These are phyloP conservation scores for Lippia alba DNA, from an alignment of 305 asterid genomes.

Conservation along the genomic window DNA sequence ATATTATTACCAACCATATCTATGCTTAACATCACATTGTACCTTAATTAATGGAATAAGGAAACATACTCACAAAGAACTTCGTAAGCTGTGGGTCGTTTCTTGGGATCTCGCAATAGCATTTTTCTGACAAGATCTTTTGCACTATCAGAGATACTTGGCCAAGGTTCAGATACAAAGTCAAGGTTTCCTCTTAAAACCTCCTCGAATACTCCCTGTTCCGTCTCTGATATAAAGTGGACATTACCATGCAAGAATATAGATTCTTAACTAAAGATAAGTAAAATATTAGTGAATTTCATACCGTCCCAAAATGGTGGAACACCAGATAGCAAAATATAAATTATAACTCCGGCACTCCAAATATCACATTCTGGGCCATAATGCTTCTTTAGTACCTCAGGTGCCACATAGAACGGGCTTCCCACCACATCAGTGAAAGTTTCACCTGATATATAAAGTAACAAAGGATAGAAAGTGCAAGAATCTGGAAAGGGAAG, in stretches of 20 bases:
- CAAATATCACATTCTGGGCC: slow-evolving; percentile 91
- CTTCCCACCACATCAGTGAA: slow-evolving; percentile 87
- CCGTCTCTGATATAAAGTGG: slow-evolving; percentile 47
- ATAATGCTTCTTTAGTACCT: slow-evolving; percentile 75
- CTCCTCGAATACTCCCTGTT: slow-evolving; percentile 64
- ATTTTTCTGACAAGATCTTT: slow-evolving; percentile 74
- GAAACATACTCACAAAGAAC: slow-evolving; percentile 65
- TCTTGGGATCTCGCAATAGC: slow-evolving; percentile 58
- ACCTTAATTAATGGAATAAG: not conserved
- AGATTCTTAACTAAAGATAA: too few species aligned
- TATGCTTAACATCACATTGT: not conserved
- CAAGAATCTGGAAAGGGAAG: too few species aligned
- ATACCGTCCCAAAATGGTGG: slow-evolving; percentile 96
- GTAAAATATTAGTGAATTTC: not conserved
- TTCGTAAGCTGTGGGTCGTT: slow-evolving; percentile 62
- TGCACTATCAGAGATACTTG: slow-evolving; percentile 66
- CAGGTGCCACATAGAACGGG: slow-evolving; percentile 93
- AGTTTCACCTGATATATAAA: slow-evolving; percentile 53
- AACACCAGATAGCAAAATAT: slow-evolving; percentile 82
- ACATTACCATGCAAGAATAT: not conserved
- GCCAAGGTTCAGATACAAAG: slow-evolving; percentile 66
- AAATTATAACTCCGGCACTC: slow-evolving; percentile 94
- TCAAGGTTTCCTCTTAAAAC: slow-evolving; percentile 61
- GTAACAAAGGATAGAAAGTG: not conserved
- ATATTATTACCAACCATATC: not conserved